These are phyloP conservation scores for Penicillium crystallinum DNA, from an alignment of 495 filamentous ascomycete genomes.

Conservation along the genomic window DNA sequence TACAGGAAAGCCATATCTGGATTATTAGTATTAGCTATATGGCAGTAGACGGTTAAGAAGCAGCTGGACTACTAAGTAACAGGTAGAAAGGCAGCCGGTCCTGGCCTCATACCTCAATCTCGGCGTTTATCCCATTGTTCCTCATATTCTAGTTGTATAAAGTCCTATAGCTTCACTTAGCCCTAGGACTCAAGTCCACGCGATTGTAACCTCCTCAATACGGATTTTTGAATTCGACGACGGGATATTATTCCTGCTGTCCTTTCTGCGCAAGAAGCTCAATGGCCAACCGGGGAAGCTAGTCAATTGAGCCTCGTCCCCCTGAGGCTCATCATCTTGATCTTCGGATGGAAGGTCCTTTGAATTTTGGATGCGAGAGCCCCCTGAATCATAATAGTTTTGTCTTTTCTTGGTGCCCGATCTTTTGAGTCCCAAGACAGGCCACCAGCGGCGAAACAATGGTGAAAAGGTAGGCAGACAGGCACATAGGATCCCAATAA, in stretches of 20 bases:
- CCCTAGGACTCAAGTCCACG: not conserved
- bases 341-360: not conserved
- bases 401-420: not conserved
- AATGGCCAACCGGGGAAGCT: constrained; percentile 5
- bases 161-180: not conserved
- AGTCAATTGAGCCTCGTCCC: constrained; percentile 1
- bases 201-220: constrained; percentile 1
- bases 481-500: constrained; percentile 40
- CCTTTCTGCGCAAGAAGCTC: not conserved
- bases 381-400: not conserved
- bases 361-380: not conserved
- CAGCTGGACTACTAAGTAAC: no score
- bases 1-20: no score
- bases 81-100: no score
- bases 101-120: no score
- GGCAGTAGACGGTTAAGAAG: no score
- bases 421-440: not conserved
- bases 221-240: not conserved
- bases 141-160: no score
- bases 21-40: no score
- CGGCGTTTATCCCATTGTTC: no score
- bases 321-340: not conserved
- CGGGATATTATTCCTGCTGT: not conserved
- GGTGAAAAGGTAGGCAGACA: constrained; percentile 30
- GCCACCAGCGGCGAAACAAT: constrained; percentile 18